Evolutionary conservation across 768 basidiomycete species (phyloP), one percentile per base, ranked within the genome.

Genomic region (Macrocybe gigantea): DNA sequence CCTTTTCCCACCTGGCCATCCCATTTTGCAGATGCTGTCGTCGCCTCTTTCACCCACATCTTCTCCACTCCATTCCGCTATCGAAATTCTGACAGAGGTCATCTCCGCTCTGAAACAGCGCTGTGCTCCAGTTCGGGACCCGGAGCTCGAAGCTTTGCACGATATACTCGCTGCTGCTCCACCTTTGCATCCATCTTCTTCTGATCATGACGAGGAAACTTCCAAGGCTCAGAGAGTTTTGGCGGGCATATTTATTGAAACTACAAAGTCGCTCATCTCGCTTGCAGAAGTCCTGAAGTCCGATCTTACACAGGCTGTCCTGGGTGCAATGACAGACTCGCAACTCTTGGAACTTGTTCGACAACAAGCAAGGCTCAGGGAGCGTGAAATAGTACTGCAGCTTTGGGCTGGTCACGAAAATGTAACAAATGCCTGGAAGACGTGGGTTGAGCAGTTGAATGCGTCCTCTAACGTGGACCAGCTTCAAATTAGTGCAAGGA

Each of bases 61-160:
- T 1, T 79, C 82, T 1, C 85, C 85, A 0, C 67, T 88, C 11
- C 71, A 75, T 39, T 81, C 83, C 13, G 70, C 77, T 12, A 55
- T 78, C n/a, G 63, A 61, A 31, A 66, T 82, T 47, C 66, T 88
- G 29, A 73, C 71, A 31, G 81, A 83, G 45, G 64, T 81, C 7
- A 62, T 87, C 8, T 40, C 51, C 6, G 68, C 72, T 22, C 64
- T 88, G 9, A 73, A 73, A 12, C 61, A 78, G 56, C 78, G 86
- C 41, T 88, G 85, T 45, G 83, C 86, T 1, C 85, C 87, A 5
- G 66, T 74, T 12, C 75, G 84, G 33, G 87, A 89, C 54, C 53
- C 64, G 9, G 64, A 70, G 22, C 65, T 87, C 12, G 78, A 83
- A 48, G 54, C 57, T 3, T 57, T 83, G 38, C 57, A 73, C 31